Evolutionary conservation across 1,284 basidiomycete species (phyloP), one percentile per base, ranked within the genome.

Genomic region (Volvariella surrecta): DNA sequence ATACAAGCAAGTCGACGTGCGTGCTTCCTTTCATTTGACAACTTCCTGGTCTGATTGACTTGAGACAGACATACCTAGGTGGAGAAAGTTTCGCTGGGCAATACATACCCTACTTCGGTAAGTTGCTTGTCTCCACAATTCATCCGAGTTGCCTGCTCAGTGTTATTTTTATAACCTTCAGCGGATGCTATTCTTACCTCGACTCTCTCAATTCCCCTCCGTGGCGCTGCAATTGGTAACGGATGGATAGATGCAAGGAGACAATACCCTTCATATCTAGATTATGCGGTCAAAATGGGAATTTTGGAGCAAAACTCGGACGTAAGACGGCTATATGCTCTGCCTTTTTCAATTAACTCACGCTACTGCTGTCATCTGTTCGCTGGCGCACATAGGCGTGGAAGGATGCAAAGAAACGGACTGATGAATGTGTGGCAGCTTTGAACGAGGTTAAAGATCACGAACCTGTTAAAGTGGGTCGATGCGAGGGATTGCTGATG

Each of bases 41-140:
- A 44, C 11, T 44, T 45, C 20, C 13, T 15, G 28, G 43, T 41
- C 39, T 43, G n/a, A n/a, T 37, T 18, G 15, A 41, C 24, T 15
- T 39, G 39, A 8, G 53, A 35, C n/a, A 95, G 90, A 94, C 91
- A 1, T 96, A 93, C 60, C 67, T 97, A 7, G 85, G 85, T 0
- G 94, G 93, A 43, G 93, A 97, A 69, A 91, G 87, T 49, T 99
- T 84, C 58, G 95, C 93, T n/a, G 95, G 96, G n/a, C 93, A 97
- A 67, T 98, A 90, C 69, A 94, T 98, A 50, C 95, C 96, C 10
- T 95, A 93, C 62, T 92, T 96, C 53, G 87, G 88, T 82, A 57
- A 52, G 70, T 57, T 3, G 1, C 8, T n/a, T n/a, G 44, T 17
- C 17, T 30, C 9, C 13, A 28, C 24, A 32, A 15, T 34, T 13